Conservation (phyloP, 2,329 filamentous ascomycete genomes). For the Colletotrichum sp. region DNA sequence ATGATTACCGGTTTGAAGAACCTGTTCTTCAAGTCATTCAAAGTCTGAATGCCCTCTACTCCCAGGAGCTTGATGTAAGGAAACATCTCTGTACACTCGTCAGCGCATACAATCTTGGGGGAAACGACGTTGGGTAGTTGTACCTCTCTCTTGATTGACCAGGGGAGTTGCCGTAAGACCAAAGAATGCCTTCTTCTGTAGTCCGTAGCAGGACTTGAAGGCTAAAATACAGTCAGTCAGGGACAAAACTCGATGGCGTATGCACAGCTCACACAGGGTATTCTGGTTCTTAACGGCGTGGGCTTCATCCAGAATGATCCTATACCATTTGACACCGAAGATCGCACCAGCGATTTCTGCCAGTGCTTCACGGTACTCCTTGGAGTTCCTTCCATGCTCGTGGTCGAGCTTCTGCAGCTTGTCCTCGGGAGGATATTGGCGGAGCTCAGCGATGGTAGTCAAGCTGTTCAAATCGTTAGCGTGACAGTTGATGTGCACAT, state of each 20-base stretch:
- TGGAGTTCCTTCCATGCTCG: background rate
- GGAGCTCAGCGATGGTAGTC: background rate
- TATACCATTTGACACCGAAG: slow-evolving; percentile 46
- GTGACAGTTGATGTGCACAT: background rate
- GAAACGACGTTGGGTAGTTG: too few relatives aligned
- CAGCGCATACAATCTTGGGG: too few relatives aligned
- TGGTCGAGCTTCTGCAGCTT: background rate
- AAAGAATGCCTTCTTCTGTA: slow-evolving; percentile 36
- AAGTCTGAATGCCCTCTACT: slow-evolving; percentile 13
- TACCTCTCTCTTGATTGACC: slow-evolving; percentile 25
- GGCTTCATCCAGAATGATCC: slow-evolving; percentile 62
- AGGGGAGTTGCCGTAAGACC: slow-evolving; percentile 39
- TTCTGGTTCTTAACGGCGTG: slow-evolving; percentile 58
- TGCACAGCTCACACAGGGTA: slow-evolving; percentile 26
- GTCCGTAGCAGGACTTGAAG: slow-evolving; percentile 4
- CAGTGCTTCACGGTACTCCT: slow-evolving; percentile 30
- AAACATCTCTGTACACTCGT: too few relatives aligned
- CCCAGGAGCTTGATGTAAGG: slow-evolving; percentile 36
- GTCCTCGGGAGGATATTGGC: too few relatives aligned
- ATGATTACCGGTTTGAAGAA: slow-evolving; percentile 23
- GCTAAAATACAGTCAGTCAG: background rate
- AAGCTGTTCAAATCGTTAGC: slow-evolving; percentile 10
- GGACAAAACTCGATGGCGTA: background rate
- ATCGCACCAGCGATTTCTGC: slow-evolving; percentile 29
- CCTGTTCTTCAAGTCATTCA: slow-evolving; percentile 4